These are phyloP conservation scores for Coleophoma eucalyptorum DNA, from an alignment of 2,329 filamentous ascomycete species.

Conservation along the genomic window DNA sequence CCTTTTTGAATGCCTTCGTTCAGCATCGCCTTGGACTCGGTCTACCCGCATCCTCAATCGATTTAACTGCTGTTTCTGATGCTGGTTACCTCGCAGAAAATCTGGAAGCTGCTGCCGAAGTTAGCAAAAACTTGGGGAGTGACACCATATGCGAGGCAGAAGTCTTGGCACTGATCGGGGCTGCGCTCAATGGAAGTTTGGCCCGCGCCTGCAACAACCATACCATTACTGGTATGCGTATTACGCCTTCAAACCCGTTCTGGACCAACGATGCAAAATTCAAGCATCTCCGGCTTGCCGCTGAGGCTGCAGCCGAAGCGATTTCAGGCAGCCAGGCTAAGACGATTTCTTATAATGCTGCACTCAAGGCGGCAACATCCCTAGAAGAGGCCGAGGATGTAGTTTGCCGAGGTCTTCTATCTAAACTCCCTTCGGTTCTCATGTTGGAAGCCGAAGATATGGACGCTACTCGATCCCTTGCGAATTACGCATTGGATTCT, in stretches of 20 bases:
- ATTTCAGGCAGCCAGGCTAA: slow-evolving; percentile 13
- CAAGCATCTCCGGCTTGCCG: slow-evolving; percentile 35
- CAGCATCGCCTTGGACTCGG: slow-evolving; percentile 22
- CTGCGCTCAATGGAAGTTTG: slow-evolving; percentile 44
- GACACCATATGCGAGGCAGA: slow-evolving; percentile 49
- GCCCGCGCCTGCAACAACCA: slow-evolving; percentile 40
- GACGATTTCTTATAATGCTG: slow-evolving; percentile 38
- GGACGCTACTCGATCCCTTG: slow-evolving; percentile 39
- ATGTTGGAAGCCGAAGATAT: slow-evolving; percentile 46
- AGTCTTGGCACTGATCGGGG: slow-evolving; percentile 48
- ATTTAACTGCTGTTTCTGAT: slow-evolving; percentile 27
- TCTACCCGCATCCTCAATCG: slow-evolving; percentile 24
- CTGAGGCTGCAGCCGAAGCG: slow-evolving; percentile 31
- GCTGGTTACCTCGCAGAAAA: slow-evolving; percentile 21
- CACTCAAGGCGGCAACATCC: slow-evolving; percentile 37
- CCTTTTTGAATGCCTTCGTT: slow-evolving; percentile 32
- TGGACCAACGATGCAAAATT: slow-evolving; percentile 53
- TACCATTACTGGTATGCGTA: slow-evolving; percentile 49
- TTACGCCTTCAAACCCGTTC: slow-evolving; percentile 43
- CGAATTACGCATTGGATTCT: slow-evolving; percentile 34
- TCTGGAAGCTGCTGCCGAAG: slow-evolving; percentile 19
- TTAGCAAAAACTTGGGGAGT: slow-evolving; percentile 20
- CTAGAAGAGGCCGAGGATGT: slow-evolving; percentile 41
- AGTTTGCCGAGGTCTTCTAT: slow-evolving; percentile 39
- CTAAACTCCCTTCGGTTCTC: slow-evolving; percentile 44